Base-by-base conservation (phyloP, 2,329 filamentous ascomycete species). In the Hypomyces rosellus region DNA sequence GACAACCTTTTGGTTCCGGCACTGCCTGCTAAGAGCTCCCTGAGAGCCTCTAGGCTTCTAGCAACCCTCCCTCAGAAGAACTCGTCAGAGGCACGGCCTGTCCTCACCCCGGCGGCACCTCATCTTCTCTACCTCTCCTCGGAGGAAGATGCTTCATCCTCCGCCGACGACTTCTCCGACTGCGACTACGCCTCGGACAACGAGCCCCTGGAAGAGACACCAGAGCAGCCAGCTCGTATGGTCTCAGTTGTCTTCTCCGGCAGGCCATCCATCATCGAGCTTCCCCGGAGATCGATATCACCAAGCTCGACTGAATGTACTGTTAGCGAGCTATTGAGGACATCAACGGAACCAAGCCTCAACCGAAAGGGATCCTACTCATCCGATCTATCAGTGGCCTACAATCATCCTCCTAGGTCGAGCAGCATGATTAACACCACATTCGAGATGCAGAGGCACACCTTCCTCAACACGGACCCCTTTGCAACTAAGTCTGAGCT, bases 101-200 rank as follows among this genome's bases (percentile, higher is more conserved):
- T 66, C 38, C 59, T 68, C 43, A 59, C 67, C 13, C 67, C 72
- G 43, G 67, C 70, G 18, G 69, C 73, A 2, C 77, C 80, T 5
- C 80, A 83, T 62, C 77, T 82, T 50, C 60, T 80, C 51, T 85
- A 85, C 63, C 75, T 85, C 22, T 84, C 81, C 2, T 84, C 80
- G 0, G 82, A 85, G 57, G 82, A 85, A 61, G 82, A 84, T 55
- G 80, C 75, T 30, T 84, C 81, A 1, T 81, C 81, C 1, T 80
- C 77, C 15, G 76, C 78, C 42, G 81, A 81, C 63, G 75, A 81
- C 64, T 77, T 77, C 54, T 82, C 78, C 49, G 77, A 81, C 59
- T 74, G 74, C 59, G 75, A 76, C 43, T 66, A 68, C 56, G 74
- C 79, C 55, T 76, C 72, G 45, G 69, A 68, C 16, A 71, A 64